Evolutionary conservation across 352 stramenopile species (phyloP).

Genomic region (Plasmopara muralis): DNA sequence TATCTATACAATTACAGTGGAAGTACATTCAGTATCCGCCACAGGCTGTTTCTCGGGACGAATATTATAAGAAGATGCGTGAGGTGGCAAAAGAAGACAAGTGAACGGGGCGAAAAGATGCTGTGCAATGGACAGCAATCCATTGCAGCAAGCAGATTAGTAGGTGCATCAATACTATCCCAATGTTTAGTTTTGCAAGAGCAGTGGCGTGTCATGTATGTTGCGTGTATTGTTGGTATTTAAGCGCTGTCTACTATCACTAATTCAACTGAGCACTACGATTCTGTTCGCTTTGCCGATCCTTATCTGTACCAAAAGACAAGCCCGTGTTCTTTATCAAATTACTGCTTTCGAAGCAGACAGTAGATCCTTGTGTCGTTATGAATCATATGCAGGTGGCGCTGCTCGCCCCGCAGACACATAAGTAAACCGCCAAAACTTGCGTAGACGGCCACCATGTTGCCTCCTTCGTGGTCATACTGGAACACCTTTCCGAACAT

Average conservation of each 20-base stretch:
- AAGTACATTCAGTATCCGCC: slow-evolving; percentile 84
- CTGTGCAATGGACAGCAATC: no score
- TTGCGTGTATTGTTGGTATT: no score
- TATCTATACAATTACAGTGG: slow-evolving; percentile 30
- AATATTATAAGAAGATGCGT: slow-evolving; percentile 72
- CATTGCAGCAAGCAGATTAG: no score
- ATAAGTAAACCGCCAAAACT: slow-evolving; percentile 97
- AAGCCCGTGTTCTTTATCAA: neutral
- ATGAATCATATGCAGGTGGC: slow-evolving; percentile 95
- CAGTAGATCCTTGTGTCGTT: slow-evolving; percentile 96
- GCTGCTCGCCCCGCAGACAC: slow-evolving; percentile 94
- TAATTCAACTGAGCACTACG: no score
- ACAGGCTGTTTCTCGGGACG: slow-evolving; percentile 64
- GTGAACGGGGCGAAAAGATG: slow-evolving; percentile 1
- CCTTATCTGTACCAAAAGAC: no score
- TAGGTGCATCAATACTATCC: no score
- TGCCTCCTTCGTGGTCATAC: slow-evolving; percentile 93
- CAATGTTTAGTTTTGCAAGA: no score
- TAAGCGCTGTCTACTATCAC: neutral
- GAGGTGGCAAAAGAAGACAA: slow-evolving; percentile 61
- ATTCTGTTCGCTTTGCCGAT: no score
- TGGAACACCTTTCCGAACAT: slow-evolving; percentile 99
- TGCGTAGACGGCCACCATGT: slow-evolving; percentile 90
- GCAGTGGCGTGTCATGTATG: no score
- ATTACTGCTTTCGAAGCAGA: slow-evolving; percentile 78